Evolutionary conservation across 1,284 basidiomycete species (phyloP), one percentile per base, ranked within the genome.

Genomic region (Trametes pubescens): DNA sequence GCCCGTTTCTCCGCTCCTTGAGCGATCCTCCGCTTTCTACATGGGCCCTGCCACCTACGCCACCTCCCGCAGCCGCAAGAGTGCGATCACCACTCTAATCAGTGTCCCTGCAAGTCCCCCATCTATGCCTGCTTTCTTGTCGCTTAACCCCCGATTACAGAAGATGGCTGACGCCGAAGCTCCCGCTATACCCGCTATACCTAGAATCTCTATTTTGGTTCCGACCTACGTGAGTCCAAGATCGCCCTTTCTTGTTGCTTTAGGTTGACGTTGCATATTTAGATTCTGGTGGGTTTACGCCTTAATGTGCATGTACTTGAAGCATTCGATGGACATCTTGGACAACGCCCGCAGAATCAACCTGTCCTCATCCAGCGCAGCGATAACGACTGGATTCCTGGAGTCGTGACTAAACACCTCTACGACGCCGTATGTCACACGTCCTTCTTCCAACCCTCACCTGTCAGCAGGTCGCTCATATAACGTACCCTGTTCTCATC

Each of bases 311-410:
- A 24, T 2, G 13, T 24, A 9, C 47, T n/a, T n/a, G n/a, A 8
- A 6, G 13, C 29, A 21, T 34, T 13, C 8, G 14, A 47, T 21
- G 3, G 10, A 37, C 48, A 9, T 21, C 2, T 16, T 16, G 2
- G 14, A 18, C 54, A 16, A 44, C 35, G 10, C 26, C 35, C 29
- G 44, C 67, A 83, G 81, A 76, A 79, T 48, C 77, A 84, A 61
- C 66, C 67, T 6, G 81, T 85, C 24, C 71, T 76, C 43, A 79
- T 83, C 10, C 77, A 77, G 38, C 66, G 83, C 37, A 67, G 71
- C 26, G 74, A 76, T 4, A 72, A 80, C 54, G 74, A 78, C 2
- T 79, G 76, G 76, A 71, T 76, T 11, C 62, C 71, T 3, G 77
- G 75, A 1, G 32, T 76, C 47, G 64, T 78, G 34, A 62, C 70